Base-by-base conservation (phyloP, 2,329 filamentous ascomycete species). In the Pestalotiopsis sp. region DNA sequence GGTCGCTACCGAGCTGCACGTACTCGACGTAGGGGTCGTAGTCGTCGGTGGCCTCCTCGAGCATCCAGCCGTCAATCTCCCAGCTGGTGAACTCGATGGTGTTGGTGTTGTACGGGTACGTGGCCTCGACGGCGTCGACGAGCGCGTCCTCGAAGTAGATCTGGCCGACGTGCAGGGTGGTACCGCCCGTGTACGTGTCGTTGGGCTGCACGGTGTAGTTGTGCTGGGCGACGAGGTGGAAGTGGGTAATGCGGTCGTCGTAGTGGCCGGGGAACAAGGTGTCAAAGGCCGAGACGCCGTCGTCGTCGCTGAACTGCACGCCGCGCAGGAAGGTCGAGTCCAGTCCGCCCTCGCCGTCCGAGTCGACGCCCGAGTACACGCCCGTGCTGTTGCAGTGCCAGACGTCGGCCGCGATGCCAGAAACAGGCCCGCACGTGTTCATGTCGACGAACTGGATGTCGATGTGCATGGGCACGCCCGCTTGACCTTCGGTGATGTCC, bases 71-170 rank as follows among this genome's bases (percentile, higher is more conserved):
- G 45, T 67, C 66, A 4, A 56, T 52, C 25, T 67, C 66, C 57
- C 59, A 62, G 38, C 36, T 56, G n/a, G 66, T 67, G 27, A 62
- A 49, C 5, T n/a, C 39, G 39, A 67, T 67, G 6, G 38, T 23
- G 59, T 63, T 67, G 14, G 59, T 52, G 45, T 52, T 67, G 59
- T 67, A 67, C 14, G 66, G 66, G 14, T 36, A 13, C 9, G 57
- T 67, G 4, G 39, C 36, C 58, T 67, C 66, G 2, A 67, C 66
- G 6, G 57, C 71, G 23, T 74, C 73, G 71, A 89, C 84, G 11
- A 92, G 84, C 70, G 82, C 81, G 75, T 91, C 86, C 76, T 91
- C 88, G 76, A 90, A 89, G 83, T 89, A 92, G 64, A 90, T 74
- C 76, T 92, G 90, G n/a, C 90, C 90, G 56, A 91, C 83, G 78